A percentile compares a stretch with the other conserved stretches of the same genome.
Conservation (phyloP, 768 basidiomycete species). For the Hortiboletus flavorubellus region DNA sequence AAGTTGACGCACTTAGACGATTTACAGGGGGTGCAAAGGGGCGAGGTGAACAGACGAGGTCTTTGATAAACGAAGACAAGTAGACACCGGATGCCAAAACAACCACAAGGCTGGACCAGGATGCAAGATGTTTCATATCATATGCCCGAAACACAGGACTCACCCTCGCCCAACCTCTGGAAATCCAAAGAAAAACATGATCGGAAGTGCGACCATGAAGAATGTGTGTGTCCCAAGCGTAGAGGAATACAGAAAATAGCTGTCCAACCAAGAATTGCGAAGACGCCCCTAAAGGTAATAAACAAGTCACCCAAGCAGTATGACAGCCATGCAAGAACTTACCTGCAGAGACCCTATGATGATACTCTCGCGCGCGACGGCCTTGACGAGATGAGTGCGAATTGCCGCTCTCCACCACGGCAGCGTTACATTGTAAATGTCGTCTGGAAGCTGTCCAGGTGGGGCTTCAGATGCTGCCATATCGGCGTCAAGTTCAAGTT, state of each 20-base stretch:
- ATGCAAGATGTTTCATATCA: background rate
- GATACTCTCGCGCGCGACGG: conserved; percentile 56
- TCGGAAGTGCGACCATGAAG: conserved; percentile 87
- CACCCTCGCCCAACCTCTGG: conserved; percentile 70
- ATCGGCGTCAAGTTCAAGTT: background rate
- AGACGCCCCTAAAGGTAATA: conserved; percentile 41
- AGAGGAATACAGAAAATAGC: conserved; percentile 82
- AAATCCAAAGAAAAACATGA: conserved; percentile 87
- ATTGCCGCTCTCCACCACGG: conserved; percentile 64
- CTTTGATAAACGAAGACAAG: conserved; percentile 82
- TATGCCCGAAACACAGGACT: conserved; percentile 21
- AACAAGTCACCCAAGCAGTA: conserved; percentile 9
- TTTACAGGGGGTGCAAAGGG: conserved; percentile 90
- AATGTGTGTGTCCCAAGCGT: conserved; percentile 84
- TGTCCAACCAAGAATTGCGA: conserved; percentile 66
- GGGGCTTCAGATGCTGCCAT: background rate
- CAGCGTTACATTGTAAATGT: conserved; percentile 64
- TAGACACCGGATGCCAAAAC: conserved; percentile 82
- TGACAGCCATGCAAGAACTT: conserved; percentile 10
- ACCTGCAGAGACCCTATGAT: conserved; percentile 70
- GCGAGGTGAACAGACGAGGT: conserved; percentile 84
- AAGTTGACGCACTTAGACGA: conserved; percentile 66
- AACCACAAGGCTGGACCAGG: conserved; percentile 51
- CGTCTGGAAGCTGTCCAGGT: conserved; percentile 26
- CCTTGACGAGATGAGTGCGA: conserved; percentile 49